A percentile compares a stretch with the other conserved stretches of the same genome.
phyloP scores from a whole-genome alignment of 1,139 yeast genomes.

The Debaryomyces sp. region DNA sequence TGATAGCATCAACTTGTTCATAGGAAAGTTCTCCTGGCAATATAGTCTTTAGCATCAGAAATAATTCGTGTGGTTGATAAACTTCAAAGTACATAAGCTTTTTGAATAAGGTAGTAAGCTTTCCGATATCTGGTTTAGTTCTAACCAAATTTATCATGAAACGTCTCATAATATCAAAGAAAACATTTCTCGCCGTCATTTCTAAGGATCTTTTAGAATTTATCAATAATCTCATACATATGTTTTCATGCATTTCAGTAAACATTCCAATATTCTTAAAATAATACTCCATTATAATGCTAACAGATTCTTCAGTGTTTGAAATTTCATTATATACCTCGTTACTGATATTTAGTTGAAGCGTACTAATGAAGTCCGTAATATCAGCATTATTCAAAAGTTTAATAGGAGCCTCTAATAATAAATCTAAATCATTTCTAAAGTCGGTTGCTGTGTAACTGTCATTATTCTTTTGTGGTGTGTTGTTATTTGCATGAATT shows the following conservation, averaged over 20 bases:
- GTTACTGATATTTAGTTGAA: slow-evolving; percentile 9
- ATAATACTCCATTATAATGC: not conserved
- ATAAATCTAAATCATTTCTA: slow-evolving; percentile 28
- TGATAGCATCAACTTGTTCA: slow-evolving; percentile 9
- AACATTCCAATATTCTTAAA: not conserved
- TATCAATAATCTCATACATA: slow-evolving; percentile 20
- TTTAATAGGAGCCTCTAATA: slow-evolving; percentile 16
- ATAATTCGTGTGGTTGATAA: slow-evolving; percentile 18
- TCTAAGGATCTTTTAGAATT: slow-evolving; percentile 19
- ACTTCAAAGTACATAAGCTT: slow-evolving; percentile 24
- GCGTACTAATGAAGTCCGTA: slow-evolving; percentile 17
- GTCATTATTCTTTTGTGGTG: slow-evolving; percentile 19
- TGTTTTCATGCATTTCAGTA: slow-evolving; percentile 1
- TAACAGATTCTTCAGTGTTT: not conserved
- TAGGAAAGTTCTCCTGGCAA: slow-evolving; percentile 1
- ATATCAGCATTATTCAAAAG: slow-evolving; percentile 22
- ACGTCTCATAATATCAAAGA: slow-evolving; percentile 10
- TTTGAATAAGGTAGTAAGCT: slow-evolving; percentile 16
- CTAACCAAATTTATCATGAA: slow-evolving; percentile 11
- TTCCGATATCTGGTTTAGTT: slow-evolving; percentile 5
- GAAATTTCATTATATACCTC: not conserved
- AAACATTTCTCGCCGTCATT: slow-evolving; percentile 11
- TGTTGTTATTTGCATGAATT: slow-evolving; percentile 24
- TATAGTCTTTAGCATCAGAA: slow-evolving; percentile 10
- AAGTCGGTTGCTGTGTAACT: slow-evolving; percentile 29